Base-by-base conservation (phyloP, 108 stramenopile species). In the Nannochloropsis gaditana region DNA sequence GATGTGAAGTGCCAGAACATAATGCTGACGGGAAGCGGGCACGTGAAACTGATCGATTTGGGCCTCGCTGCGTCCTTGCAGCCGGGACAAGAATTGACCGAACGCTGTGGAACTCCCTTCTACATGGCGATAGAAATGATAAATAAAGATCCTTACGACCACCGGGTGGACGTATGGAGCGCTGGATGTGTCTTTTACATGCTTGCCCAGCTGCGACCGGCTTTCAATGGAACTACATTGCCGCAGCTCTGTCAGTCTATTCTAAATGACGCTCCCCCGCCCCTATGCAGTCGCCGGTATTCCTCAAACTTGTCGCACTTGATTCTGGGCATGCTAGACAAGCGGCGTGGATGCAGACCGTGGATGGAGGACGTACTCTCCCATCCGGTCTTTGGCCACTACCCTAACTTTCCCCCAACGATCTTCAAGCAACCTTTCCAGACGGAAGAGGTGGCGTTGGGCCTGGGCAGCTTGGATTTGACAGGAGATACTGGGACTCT, bases 41-140 rank as follows among this genome's bases (percentile, higher is more conserved):
- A 73, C 59, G 59, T 73, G 59, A 73, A 73, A 73, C n/a, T 73
- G 59, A 73, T 73, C n/a, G 59, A 73, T 8, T n/a, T 73, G 4
- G 59, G 59, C 15, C n/a, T 73, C 19, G 59, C 59, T 0, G 59
- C 59, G 0, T n/a, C 15, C 2, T 73, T 73, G 59, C 19, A n/a
- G 59, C 19, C 15, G 8, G 59, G 59, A 73, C 19, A 73, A n/a
- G 59, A 73, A n/a, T 73, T 73, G 6, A 15, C n/a, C 21, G 59
- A 73, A n/a, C 15, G 59, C 19, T 73, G 59, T 73, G 93, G 93
- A 19, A 93, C 93, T 31, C 93, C 93, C 9, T 86, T 93, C 41
- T 93, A 93, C 85, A 93, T 93, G 93, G 91, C 92, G 11, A 92
- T 93, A 4, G 93, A 93, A 84, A 85, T 93, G 45, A 92, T 93